A percentile compares a stretch with the other conserved stretches of the same genome.
Evolutionary conservation across 2,329 filamentous ascomycete species (phyloP).

Genomic region (Raffaelea deltoideospora): DNA sequence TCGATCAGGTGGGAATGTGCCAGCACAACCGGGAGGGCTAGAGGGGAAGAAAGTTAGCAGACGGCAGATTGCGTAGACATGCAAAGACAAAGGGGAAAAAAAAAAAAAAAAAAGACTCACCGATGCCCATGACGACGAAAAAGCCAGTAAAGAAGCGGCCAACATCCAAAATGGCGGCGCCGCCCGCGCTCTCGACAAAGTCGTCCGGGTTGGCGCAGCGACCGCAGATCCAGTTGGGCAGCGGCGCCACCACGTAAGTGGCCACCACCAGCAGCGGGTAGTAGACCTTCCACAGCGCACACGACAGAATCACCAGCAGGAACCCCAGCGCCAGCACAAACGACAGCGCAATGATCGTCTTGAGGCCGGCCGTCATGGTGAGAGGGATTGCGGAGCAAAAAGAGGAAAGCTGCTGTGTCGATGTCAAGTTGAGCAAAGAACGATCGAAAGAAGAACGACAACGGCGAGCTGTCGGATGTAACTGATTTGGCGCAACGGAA

Average conservation of each 20-base stretch:
- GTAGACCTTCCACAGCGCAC: conserved; percentile 88
- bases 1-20: conserved; percentile 76
- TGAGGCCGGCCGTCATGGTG: conserved; percentile 71
- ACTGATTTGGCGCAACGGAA: no score
- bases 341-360: conserved; percentile 97
- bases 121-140: conserved; percentile 92
- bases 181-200: conserved; percentile 73
- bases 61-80: no score
- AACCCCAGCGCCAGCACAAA: conserved; percentile 98
- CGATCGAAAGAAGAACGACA: neutral
- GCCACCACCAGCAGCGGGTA: conserved; percentile 89
- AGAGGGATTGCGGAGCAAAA: neutral
- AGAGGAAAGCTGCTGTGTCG: no score
- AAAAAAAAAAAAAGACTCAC: conserved; percentile 38
- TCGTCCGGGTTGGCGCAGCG: conserved; percentile 87
- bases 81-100: conserved; percentile 2
- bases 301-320: conserved; percentile 95
- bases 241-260: conserved; percentile 82
- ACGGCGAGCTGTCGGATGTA: neutral
- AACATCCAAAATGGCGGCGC: conserved; percentile 78
- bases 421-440: neutral
- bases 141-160: conserved; percentile 91
- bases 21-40: conserved; percentile 76
- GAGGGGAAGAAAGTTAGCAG: conserved; percentile 8
- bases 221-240: conserved; percentile 93